A percentile compares a stretch with the other conserved stretches of the same genome.
These are phyloP conservation scores for Pichia sp. DNA, from an alignment of 1,139 yeast species.

Conservation along the genomic window DNA sequence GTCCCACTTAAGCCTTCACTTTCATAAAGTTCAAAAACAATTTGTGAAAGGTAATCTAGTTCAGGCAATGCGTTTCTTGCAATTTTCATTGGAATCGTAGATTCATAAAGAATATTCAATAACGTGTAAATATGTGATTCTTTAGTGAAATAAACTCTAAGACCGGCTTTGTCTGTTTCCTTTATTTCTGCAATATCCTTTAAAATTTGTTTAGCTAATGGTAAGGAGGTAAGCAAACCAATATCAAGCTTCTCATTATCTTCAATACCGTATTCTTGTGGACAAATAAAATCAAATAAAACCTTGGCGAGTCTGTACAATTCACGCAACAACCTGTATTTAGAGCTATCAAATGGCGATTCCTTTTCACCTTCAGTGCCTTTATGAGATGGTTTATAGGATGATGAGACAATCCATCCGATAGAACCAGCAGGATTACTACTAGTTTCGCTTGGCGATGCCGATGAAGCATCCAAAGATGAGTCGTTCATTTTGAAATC, in stretches of 20 bases:
- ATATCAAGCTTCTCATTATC: conserved; percentile 94
- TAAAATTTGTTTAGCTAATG: conserved; percentile 83
- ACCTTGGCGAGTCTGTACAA: conserved; percentile 86
- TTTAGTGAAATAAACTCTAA: conserved; percentile 88
- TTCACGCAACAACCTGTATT: conserved; percentile 76
- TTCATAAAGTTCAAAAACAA: conserved; percentile 88
- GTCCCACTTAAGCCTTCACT: conserved; percentile 52
- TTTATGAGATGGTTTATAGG: conserved; percentile 26
- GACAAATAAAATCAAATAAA: conserved; percentile 92
- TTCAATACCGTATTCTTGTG: conserved; percentile 97
- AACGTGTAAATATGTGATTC: conserved; percentile 95
- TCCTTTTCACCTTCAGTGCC: conserved; percentile 16
- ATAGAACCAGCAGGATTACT: conserved; percentile 50
- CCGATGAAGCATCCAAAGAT: conserved; percentile 32
- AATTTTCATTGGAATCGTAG: conserved; percentile 90
- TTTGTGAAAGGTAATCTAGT: conserved; percentile 90
- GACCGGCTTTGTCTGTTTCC: conserved; percentile 69
- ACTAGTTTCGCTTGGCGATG: conserved; percentile 22
- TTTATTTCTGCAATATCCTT: conserved; percentile 76
- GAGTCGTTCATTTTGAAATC: conserved; percentile 49
- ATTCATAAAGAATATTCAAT: conserved; percentile 82
- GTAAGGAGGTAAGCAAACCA: conserved; percentile 89
- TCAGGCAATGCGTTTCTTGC: conserved; percentile 95
- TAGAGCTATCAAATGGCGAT: conserved; percentile 76
- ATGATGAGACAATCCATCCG: conserved; percentile 65